Evolutionary conservation across 2,329 filamentous ascomycete genomes (phyloP).

Genomic region (Tolypocladium album): DNA sequence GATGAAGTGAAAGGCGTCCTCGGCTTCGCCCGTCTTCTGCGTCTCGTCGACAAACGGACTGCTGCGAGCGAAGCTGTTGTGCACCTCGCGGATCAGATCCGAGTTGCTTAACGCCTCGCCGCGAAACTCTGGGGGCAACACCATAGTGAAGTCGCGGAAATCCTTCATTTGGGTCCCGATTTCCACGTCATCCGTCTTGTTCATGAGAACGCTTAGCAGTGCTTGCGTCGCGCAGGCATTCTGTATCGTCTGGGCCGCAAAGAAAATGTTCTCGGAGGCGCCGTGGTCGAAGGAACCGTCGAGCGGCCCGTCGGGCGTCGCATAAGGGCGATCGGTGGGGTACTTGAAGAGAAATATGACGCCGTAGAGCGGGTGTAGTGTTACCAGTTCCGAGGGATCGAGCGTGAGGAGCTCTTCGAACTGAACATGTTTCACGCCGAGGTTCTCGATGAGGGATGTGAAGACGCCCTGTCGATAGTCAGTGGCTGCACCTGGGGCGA

Average conservation of each 20-base stretch:
- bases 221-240: conserved; percentile 98
- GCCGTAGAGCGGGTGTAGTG: conserved; percentile 74
- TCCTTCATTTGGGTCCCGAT: conserved; percentile 61
- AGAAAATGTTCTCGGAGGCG: conserved; percentile 73
- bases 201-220: conserved; percentile 81
- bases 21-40: conserved; percentile 51
- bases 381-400: conserved; percentile 61
- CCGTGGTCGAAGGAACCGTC: conserved; percentile 74
- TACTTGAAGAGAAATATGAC: conserved; percentile 99
- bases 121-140: conserved; percentile 63
- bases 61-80: conserved; percentile 82
- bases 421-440: conserved; percentile 88
- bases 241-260: conserved; percentile 94
- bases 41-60: conserved; percentile 93
- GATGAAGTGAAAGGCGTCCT: conserved; percentile 96
- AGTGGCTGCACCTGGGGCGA: not conserved
- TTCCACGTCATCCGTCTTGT: conserved; percentile 61
- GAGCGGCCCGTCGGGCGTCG: conserved; percentile 50
- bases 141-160: conserved; percentile 82
- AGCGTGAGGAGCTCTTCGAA: conserved; percentile 93
- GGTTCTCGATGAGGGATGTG: conserved; percentile 83
- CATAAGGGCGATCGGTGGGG: conserved; percentile 58
- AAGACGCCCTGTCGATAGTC: conserved; percentile 63
- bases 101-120: conserved; percentile 52
- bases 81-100: conserved; percentile 63